Conservation (phyloP, 305 asterid genomes). For the Fraxinus paxiana region DNA sequence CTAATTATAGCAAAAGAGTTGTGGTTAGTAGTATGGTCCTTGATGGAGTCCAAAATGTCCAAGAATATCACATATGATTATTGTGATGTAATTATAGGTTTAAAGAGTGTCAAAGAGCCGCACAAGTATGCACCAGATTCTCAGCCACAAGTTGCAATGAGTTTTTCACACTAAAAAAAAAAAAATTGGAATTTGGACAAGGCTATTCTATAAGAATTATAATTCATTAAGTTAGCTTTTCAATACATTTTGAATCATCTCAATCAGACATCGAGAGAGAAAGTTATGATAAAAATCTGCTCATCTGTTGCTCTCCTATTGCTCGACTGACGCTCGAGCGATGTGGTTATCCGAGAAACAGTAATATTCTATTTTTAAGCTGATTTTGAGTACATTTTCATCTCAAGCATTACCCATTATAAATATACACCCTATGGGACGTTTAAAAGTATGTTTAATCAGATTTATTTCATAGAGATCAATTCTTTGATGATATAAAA, state of each 20-base stretch:
- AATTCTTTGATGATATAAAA: too few relatives aligned
- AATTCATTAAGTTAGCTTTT: too few relatives aligned
- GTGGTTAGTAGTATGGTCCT: too few relatives aligned
- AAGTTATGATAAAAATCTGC: neutral
- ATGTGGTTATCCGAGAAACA: neutral
- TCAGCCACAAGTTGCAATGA: neutral
- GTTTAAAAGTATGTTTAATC: too few relatives aligned
- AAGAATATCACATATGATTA: too few relatives aligned
- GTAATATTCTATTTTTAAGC: neutral
- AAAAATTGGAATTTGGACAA: neutral
- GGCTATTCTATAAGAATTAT: too few relatives aligned
- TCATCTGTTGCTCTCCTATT: too few relatives aligned
- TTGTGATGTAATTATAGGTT: too few relatives aligned
- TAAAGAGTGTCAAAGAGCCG: neutral
- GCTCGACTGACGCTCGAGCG: neutral
- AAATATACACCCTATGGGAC: neutral
- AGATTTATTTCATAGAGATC: neutral
- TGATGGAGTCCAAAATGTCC: too few relatives aligned
- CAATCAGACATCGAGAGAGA: neutral
- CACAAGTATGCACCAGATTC: neutral
- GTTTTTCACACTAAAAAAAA: too few relatives aligned
- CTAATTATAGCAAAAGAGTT: too few relatives aligned
- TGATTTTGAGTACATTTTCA: neutral
- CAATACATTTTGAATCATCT: neutral
- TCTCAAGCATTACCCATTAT: neutral